phyloP scores from a whole-genome alignment of 257 asterid genomes.

The Phtheirospermum japonicum region DNA sequence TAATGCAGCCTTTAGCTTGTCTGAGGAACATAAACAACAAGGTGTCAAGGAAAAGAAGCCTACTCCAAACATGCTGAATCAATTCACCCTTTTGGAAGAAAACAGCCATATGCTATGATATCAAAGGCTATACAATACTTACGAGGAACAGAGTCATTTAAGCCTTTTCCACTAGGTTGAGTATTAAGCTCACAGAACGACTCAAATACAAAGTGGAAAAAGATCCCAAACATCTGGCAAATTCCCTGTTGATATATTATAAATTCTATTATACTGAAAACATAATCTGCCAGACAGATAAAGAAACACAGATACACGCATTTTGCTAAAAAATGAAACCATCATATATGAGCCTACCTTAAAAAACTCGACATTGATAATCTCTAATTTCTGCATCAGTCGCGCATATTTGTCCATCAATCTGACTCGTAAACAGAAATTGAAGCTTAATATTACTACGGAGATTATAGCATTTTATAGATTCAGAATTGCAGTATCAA shows the following conservation, averaged over 20 bases:
- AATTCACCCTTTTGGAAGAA: conserved; percentile 1
- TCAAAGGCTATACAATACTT: conserved; percentile 39
- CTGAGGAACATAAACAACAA: conserved; percentile 48
- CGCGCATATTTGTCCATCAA: conserved; percentile 96
- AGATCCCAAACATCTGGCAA: conserved; percentile 86
- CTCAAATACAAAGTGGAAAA: conserved; percentile 81
- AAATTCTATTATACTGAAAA: conserved; percentile 14
- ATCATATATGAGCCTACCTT: conserved; percentile 49
- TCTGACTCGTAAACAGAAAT: conserved; percentile 44
- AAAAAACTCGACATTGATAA: conserved; percentile 83
- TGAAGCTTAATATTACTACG: conserved; percentile 32
- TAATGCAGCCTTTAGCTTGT: conserved; percentile 78
- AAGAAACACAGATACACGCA: conserved; percentile 4
- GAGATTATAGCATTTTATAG: conserved; percentile 18
- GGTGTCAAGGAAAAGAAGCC: conserved; percentile 27
- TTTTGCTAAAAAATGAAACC: conserved; percentile 21
- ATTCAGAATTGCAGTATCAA: conserved; percentile 26
- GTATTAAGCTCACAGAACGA: conserved; percentile 59
- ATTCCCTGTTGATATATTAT: conserved; percentile 65
- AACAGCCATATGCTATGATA: conserved; percentile 8
- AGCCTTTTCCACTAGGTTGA: conserved; percentile 62
- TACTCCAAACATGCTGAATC: conserved; percentile 18
- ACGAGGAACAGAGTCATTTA: conserved; percentile 44
- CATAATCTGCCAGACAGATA: neutral
- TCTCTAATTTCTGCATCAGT: conserved; percentile 95